These are phyloP conservation scores for Puccinia triticina DNA, from an alignment of 1,284 basidiomycete species.

Conservation along the genomic window DNA sequence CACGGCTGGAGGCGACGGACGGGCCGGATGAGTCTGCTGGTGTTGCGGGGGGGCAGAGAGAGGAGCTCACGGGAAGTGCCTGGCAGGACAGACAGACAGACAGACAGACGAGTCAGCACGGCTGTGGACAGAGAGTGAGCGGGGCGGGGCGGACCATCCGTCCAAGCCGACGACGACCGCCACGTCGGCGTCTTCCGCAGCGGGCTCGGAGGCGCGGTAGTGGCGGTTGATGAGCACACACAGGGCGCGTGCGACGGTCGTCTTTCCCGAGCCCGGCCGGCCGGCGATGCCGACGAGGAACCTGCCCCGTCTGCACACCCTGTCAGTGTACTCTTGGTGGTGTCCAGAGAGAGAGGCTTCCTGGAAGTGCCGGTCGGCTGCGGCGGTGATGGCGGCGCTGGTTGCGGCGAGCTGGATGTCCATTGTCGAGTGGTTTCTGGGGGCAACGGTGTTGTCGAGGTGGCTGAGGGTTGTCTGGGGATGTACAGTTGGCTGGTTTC, in stretches of 20 bases:
- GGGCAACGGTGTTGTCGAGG: too few species aligned
- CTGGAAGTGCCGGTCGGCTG: neutral
- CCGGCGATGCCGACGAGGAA: conserved; percentile 1
- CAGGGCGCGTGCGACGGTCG: neutral
- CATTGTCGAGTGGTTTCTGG: too few species aligned
- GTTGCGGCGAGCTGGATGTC: neutral
- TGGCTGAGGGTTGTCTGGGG: too few species aligned
- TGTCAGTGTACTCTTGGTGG: neutral
- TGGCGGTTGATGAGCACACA: neutral
- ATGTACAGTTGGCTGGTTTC: too few species aligned
- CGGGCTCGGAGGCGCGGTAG: too few species aligned
- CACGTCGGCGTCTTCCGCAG: too few species aligned
- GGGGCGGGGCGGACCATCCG: conserved; percentile 27
- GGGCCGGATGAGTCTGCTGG: too few species aligned
- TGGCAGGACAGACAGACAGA: neutral
- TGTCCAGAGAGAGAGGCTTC: too few species aligned
- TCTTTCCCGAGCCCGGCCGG: conserved; percentile 22
- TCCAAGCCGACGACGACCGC: conserved; percentile 32
- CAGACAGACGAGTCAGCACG: neutral
- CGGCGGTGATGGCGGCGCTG: neutral
- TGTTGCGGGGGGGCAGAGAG: neutral
- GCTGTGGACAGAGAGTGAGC: neutral
- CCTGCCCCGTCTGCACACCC: neutral
- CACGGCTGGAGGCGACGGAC: too few species aligned
- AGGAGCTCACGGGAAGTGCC: conserved; percentile 43